phyloP scores from a whole-genome alignment of 768 basidiomycete genomes.

The Serpula lacrymans region DNA sequence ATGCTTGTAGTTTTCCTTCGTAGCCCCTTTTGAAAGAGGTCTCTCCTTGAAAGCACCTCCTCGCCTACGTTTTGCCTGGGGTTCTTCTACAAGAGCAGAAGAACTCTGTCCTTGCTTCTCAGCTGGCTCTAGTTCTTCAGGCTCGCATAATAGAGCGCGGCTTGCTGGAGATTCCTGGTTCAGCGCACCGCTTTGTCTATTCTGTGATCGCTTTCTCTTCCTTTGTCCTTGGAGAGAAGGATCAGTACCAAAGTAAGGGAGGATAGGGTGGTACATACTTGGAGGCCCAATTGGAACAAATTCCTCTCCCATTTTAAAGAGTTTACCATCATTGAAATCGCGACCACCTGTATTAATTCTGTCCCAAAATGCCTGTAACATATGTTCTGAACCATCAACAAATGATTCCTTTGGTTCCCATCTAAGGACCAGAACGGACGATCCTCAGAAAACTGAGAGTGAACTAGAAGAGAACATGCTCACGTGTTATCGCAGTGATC shows the following conservation, averaged over 20 bases:
- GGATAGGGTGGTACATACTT: slow-evolving; percentile 32
- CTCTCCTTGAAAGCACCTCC: too few relatives aligned
- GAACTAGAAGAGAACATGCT: slow-evolving; percentile 21
- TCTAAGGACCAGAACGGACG: slow-evolving; percentile 33
- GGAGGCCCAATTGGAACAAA: slow-evolving; percentile 58
- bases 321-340: slow-evolving; percentile 43
- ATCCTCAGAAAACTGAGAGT: slow-evolving; percentile 4
- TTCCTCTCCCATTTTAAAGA: slow-evolving; percentile 54
- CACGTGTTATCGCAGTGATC: slow-evolving; percentile 54
- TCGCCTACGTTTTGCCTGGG: too few relatives aligned
- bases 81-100: too few relatives aligned
- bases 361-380: slow-evolving; percentile 39
- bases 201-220: neutral
- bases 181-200: neutral
- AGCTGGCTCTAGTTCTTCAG: too few relatives aligned
- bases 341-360: slow-evolving; percentile 34
- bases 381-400: slow-evolving; percentile 48
- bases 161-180: slow-evolving; percentile 1
- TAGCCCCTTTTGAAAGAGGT: too few relatives aligned
- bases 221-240: neutral
- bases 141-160: too few relatives aligned
- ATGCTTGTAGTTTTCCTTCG: too few relatives aligned
- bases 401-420: slow-evolving; percentile 72
- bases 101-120: too few relatives aligned
- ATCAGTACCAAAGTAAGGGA: slow-evolving; percentile 3